Evolutionary conservation across 2,329 filamentous ascomycete genomes (phyloP), one percentile per base, ranked within the genome.

Genomic region (Exophiala sp.): DNA sequence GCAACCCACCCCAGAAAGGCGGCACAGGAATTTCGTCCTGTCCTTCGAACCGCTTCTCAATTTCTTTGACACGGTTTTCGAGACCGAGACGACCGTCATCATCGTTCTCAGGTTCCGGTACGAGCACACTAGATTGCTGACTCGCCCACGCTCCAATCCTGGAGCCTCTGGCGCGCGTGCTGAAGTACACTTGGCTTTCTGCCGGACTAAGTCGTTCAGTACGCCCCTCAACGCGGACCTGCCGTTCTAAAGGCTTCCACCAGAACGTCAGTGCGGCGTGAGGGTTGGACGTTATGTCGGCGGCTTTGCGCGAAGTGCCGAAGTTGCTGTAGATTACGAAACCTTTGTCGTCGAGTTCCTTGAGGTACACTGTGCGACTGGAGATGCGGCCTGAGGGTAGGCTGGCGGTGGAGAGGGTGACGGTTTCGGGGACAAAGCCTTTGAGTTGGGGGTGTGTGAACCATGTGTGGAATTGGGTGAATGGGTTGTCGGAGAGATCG

Each of bases 261-360:
- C 86, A 91, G 70, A 99, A 99, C 4, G 89, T 90, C 64, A 99
- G 76, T 44, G 85, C 84, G 0, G 89, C 92, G 74, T 87, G 86
- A 24, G 82, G 81, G 71, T 97, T 99, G 3, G 73, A 78, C 18
- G 75, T 78, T 5, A 94, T 74, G 68, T 96, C 89, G 46, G 73
- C 66, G 0, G 85, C 82, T 57, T 85, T 84, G 24, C 80, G 74
- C 55, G 84, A 89, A 0, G 88, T 94, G 56, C 84, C 91, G 76
- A 91, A 92, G 72, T 99, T 99, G 66, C 84, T 88, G 78, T 97
- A 99, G 45, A 99, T 79, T 40, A 97, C 90, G 72, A 95, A 99
- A 12, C 91, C 91, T 4, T 71, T 65, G 50, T 77, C 72, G 71
- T 97, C 91, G 20, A 97, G 83, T 76, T 97, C 94, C 74, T 99